phyloP scores from a whole-genome alignment of 1,284 basidiomycete species.

The Pseudozyma hubeiensis region DNA sequence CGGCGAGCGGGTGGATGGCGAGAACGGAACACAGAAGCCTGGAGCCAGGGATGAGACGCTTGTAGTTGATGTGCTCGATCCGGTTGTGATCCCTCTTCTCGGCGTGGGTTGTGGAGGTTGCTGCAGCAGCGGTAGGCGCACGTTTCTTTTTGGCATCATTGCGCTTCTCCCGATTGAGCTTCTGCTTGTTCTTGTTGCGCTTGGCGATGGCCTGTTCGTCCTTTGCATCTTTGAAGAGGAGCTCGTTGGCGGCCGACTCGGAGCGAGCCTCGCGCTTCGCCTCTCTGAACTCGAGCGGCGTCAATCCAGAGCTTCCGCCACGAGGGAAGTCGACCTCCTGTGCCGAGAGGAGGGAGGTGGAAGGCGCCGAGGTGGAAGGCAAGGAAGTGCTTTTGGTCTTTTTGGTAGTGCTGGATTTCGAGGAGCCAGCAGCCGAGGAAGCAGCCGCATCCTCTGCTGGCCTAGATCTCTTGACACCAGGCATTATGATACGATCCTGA shows the following conservation, averaged over 20 bases:
- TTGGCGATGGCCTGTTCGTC: slow-evolving; percentile 33
- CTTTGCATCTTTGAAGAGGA: slow-evolving; percentile 72
- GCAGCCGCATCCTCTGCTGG: slow-evolving; percentile 33
- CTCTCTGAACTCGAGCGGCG: slow-evolving; percentile 89
- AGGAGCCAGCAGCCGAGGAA: slow-evolving; percentile 37
- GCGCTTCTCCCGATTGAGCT: slow-evolving; percentile 56
- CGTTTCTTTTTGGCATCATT: slow-evolving; percentile 68
- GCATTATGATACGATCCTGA: slow-evolving; percentile 27
- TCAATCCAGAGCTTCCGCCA: slow-evolving; percentile 80
- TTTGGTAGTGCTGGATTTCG: slow-evolving; percentile 22
- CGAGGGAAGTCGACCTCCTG: slow-evolving; percentile 86
- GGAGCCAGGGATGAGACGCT: slow-evolving; percentile 87
- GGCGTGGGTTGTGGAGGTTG: slow-evolving; percentile 4
- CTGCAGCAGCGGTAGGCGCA: slow-evolving; percentile 8
- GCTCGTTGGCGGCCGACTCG: slow-evolving; percentile 80
- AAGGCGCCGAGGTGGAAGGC: slow-evolving; percentile 15
- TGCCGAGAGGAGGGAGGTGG: slow-evolving; percentile 45
- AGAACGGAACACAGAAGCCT: slow-evolving; percentile 87
- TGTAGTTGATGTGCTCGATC: slow-evolving; percentile 94
- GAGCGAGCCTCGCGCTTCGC: slow-evolving; percentile 84
- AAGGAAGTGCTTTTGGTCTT: slow-evolving; percentile 29
- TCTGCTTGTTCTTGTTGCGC: slow-evolving; percentile 56
- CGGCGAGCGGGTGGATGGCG: slow-evolving; percentile 86
- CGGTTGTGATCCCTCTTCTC: slow-evolving; percentile 72
- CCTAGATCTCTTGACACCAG: slow-evolving; percentile 52